These are phyloP conservation scores for Aspergillus carbonarius DNA, from an alignment of 2,329 filamentous ascomycete genomes.

Conservation along the genomic window DNA sequence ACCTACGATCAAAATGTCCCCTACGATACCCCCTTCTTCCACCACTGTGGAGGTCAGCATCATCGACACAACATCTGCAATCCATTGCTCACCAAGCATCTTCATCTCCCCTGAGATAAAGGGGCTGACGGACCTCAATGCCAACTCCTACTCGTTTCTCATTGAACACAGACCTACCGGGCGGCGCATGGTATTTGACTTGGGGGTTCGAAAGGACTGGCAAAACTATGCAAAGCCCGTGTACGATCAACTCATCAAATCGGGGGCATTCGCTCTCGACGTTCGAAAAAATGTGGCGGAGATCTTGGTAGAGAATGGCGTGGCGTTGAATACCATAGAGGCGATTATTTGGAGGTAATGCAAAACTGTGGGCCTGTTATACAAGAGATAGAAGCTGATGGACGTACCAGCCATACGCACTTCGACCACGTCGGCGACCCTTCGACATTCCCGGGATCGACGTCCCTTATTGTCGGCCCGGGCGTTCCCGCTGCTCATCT, in stretches of 20 bases:
- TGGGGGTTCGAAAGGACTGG: conserved; percentile 33
- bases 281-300: conserved; percentile 18
- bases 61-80: not conserved
- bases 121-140: not conserved
- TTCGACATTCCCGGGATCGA: conserved; percentile 22
- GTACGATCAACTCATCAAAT: conserved; percentile 18
- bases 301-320: conserved; percentile 22
- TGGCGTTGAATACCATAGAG: conserved; percentile 21
- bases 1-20: no score
- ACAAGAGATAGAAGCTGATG: no score
- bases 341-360: conserved; percentile 24
- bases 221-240: conserved; percentile 24
- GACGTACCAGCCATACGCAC: conserved; percentile 23
- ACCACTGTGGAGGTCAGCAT: not conserved
- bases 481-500: conserved; percentile 20
- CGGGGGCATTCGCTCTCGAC: not conserved
- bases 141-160: conserved; percentile 15
- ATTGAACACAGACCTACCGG: conserved; percentile 16
- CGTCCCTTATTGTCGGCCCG: conserved; percentile 26
- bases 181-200: conserved; percentile 25
- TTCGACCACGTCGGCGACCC: conserved; percentile 32
- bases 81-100: not conserved
- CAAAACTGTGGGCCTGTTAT: no score
- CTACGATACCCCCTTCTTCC: not conserved
- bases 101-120: not conserved